phyloP scores from a whole-genome alignment of 129 eudicot genomes.

The Centrapalus pauciflorus region DNA sequence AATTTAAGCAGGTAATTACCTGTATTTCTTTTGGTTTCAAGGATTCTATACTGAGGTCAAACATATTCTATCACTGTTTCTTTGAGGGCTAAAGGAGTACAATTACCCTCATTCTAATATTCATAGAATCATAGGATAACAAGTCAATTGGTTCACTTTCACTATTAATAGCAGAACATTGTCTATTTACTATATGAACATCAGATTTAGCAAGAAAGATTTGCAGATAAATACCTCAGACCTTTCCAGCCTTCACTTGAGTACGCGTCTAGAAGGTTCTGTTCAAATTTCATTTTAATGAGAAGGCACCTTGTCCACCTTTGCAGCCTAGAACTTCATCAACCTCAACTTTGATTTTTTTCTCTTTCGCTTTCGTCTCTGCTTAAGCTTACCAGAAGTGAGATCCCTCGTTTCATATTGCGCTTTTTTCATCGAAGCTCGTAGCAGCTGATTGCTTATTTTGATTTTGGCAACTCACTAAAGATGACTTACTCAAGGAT shows the following conservation, averaged over 20 bases:
- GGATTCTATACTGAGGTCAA: too few relatives aligned
- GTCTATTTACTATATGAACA: background rate
- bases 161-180: background rate
- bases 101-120: background rate
- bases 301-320: conserved; percentile 66
- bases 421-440: conserved; percentile 6
- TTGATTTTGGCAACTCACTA: conserved; percentile 19
- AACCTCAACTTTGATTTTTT: conserved; percentile 26
- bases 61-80: too few relatives aligned
- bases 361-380: conserved; percentile 40
- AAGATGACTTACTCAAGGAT: conserved; percentile 26
- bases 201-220: background rate
- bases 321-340: conserved; percentile 65
- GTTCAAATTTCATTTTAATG: conserved; percentile 65
- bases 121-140: background rate
- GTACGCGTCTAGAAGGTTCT: conserved; percentile 82
- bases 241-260: conserved; percentile 83
- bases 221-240: conserved; percentile 49
- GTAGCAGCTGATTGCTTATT: background rate
- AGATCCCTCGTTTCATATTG: conserved; percentile 15
- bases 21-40: too few relatives aligned
- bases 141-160: background rate
- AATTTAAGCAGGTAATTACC: too few relatives aligned
- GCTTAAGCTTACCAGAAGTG: conserved; percentile 20
- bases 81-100: background rate